Conservation (phyloP, 2,329 filamentous ascomycete genomes). For the Fusarium oligoseptatum region DNA sequence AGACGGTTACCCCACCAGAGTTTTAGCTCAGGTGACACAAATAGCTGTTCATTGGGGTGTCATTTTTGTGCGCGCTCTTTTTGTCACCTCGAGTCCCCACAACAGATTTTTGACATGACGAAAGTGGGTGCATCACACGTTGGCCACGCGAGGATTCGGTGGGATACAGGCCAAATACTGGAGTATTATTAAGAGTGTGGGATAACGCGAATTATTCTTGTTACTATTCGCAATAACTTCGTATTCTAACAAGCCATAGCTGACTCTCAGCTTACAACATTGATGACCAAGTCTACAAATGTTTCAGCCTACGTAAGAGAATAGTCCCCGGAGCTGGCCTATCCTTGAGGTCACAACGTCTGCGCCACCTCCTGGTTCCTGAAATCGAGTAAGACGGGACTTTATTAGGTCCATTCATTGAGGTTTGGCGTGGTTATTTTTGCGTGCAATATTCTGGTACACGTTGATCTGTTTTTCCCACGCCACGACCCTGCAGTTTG, state of each 20-base stretch:
- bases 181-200: constrained; percentile 6
- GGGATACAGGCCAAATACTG: not conserved
- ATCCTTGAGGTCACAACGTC: not conserved
- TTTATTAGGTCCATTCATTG: not conserved
- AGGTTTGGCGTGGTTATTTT: not conserved
- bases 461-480: constrained; percentile 4
- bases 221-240: not conserved
- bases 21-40: constrained; percentile 36
- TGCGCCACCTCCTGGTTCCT: constrained; percentile 10
- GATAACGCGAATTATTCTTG: not conserved
- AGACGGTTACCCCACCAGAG: constrained; percentile 43
- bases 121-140: constrained; percentile 36
- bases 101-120: constrained; percentile 45
- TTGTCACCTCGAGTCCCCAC: constrained; percentile 31
- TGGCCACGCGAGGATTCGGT: constrained; percentile 16
- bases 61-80: not conserved
- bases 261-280: constrained; percentile 3
- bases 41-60: not conserved
- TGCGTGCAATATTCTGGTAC: not conserved
- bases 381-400: not conserved
- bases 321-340: not conserved
- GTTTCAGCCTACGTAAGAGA: not conserved
- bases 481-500: constrained; percentile 25
- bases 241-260: not conserved
- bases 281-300: not conserved